phyloP scores from a whole-genome alignment of 495 filamentous ascomycete genomes.

The Penicillium simplicissimum region DNA sequence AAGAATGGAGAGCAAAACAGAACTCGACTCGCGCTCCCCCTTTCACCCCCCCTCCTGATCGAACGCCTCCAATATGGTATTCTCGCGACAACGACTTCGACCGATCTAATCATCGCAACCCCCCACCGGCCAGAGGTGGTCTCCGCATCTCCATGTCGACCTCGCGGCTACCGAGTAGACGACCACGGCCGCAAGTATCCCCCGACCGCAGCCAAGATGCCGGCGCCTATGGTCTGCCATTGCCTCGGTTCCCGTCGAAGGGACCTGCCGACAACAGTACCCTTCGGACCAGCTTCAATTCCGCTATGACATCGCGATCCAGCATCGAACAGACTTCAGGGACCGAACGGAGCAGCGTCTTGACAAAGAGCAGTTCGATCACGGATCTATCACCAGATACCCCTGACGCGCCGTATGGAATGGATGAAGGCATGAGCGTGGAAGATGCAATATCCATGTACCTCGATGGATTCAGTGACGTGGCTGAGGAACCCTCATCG shows the following conservation, averaged over 20 bases:
- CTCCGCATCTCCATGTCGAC: constrained; percentile 48
- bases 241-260: constrained; percentile 38
- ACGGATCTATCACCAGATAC: constrained; percentile 63
- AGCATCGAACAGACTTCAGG: constrained; percentile 66
- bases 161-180: constrained; percentile 33
- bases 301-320: constrained; percentile 66
- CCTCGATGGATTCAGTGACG: constrained; percentile 73
- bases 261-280: constrained; percentile 50
- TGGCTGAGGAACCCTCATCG: constrained; percentile 45
- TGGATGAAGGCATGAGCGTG: constrained; percentile 75
- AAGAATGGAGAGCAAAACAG: constrained; percentile 24
- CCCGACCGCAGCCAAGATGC: constrained; percentile 33
- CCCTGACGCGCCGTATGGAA: constrained; percentile 53
- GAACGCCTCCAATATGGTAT: constrained; percentile 20
- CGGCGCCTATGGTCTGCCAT: constrained; percentile 26
- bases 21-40: constrained; percentile 24
- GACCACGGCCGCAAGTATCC: constrained; percentile 31
- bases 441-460: constrained; percentile 96
- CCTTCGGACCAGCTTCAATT: constrained; percentile 70
- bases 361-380: constrained; percentile 77
- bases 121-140: constrained; percentile 29
- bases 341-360: constrained; percentile 79
- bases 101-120: constrained; percentile 30
- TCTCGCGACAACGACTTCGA: constrained; percentile 32
- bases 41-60: constrained; percentile 25